Conservation (phyloP, 176 grass and related monocot species). For the Oryza glumipatula region DNA sequence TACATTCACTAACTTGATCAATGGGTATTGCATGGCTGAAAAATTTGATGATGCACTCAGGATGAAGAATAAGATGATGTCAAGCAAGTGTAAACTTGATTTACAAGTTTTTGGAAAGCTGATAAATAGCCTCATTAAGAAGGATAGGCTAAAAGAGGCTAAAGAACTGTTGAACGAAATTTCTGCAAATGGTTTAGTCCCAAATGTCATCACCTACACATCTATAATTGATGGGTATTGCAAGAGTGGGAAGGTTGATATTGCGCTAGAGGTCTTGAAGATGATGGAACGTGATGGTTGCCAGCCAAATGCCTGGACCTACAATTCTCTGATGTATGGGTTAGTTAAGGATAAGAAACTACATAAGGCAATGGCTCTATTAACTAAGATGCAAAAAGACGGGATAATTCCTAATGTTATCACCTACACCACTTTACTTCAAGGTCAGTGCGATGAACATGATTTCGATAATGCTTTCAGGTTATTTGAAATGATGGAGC, state of each 20-base stretch:
- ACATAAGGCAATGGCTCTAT: conserved; percentile 71
- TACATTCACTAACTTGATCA: conserved; percentile 65
- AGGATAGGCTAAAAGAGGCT: conserved; percentile 56
- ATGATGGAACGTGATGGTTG: conserved; percentile 66
- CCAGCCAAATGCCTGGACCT: conserved; percentile 70
- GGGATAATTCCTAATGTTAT: conserved; percentile 56
- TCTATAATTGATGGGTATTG: conserved; percentile 87
- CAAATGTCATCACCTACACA: conserved; percentile 80
- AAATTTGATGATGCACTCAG: conserved; percentile 58
- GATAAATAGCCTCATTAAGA: conserved; percentile 57
- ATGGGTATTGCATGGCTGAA: conserved; percentile 62
- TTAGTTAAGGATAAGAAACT: conserved; percentile 63
- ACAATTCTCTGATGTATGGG: conserved; percentile 75
- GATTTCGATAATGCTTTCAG: conserved; percentile 70
- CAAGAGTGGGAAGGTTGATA: conserved; percentile 61
- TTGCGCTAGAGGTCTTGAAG: conserved; percentile 59
- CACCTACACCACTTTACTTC: conserved; percentile 72
- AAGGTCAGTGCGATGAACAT: conserved; percentile 69
- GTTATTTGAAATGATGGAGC: conserved; percentile 83
- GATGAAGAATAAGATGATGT: conserved; percentile 59
- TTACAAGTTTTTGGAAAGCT: conserved; percentile 53
- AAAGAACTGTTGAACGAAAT: conserved; percentile 56
- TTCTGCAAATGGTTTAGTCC: conserved; percentile 52
- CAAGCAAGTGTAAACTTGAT: conserved; percentile 57
- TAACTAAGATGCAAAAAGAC: conserved; percentile 70